Percentiles rank a stretch among this genome's conserved stretches.
These are phyloP conservation scores for Ensete glaucum DNA, from an alignment of 176 grass and related monocot genomes.

Conservation along the genomic window DNA sequence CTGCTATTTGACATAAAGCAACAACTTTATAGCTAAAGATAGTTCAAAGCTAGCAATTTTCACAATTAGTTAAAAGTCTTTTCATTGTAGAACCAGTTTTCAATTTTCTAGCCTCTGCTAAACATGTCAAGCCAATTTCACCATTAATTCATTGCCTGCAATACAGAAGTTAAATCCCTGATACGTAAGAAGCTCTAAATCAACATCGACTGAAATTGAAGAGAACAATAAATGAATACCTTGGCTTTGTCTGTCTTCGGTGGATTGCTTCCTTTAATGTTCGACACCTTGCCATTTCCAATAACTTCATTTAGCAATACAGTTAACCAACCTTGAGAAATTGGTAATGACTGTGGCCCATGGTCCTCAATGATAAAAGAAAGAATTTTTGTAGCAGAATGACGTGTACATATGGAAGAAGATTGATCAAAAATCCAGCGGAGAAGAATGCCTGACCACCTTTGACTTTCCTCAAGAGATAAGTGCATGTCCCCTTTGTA, in stretches of 20 bases:
- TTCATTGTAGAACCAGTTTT: too few relatives aligned
- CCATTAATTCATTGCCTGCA: background rate
- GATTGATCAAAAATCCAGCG: constrained; percentile 80
- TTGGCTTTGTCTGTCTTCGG: constrained; percentile 68
- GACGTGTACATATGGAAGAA: constrained; percentile 51
- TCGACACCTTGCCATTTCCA: constrained; percentile 51
- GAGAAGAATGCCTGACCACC: constrained; percentile 86
- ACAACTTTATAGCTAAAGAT: background rate
- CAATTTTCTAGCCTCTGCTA: too few relatives aligned
- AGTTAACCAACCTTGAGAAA: constrained; percentile 97
- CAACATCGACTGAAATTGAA: background rate
- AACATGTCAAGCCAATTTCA: background rate
- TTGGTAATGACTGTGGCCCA: constrained; percentile 65
- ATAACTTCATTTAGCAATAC: constrained; percentile 66
- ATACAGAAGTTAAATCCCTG: background rate
- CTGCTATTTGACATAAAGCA: background rate
- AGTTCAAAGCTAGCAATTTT: background rate
- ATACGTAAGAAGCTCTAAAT: background rate
- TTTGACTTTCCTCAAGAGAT: constrained; percentile 84
- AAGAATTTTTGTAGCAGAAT: constrained; percentile 67
- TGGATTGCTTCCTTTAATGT: constrained; percentile 39
- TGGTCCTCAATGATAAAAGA: constrained; percentile 77
- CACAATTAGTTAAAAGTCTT: too few relatives aligned
- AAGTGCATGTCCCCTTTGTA: constrained; percentile 72
- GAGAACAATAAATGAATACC: constrained; percentile 31